Conservation (phyloP, 1,139 yeast genomes). For the Taiozyma onychis region DNA sequence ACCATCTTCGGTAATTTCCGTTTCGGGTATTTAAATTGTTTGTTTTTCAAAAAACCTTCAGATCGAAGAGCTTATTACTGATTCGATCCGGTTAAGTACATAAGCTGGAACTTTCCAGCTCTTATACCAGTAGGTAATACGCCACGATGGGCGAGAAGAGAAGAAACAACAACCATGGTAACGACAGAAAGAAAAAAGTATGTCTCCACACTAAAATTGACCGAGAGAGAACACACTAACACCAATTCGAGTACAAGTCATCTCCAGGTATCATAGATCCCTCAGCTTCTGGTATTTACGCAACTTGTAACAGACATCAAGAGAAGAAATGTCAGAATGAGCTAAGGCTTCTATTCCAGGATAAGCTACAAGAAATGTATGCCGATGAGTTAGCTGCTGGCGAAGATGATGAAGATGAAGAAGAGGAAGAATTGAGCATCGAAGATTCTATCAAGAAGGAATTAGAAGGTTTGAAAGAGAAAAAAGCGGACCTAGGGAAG, state of each 20-base stretch:
- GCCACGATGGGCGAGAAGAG: background rate
- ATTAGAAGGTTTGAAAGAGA: constrained; percentile 39
- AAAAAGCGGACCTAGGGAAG: constrained; percentile 30
- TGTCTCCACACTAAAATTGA: background rate
- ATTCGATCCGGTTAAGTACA: background rate
- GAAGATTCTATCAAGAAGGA: constrained; percentile 76
- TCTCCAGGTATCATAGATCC: constrained; percentile 61
- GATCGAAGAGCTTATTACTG: background rate
- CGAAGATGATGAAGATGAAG: constrained; percentile 30
- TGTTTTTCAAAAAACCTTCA: background rate
- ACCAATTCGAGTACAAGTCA: constrained; percentile 32
- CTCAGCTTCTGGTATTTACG: constrained; percentile 76
- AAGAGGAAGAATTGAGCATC: constrained; percentile 43
- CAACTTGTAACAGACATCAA: constrained; percentile 75
- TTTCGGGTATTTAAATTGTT: background rate
- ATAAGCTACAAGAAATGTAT: constrained; percentile 50
- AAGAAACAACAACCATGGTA: background rate
- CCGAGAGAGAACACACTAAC: background rate
- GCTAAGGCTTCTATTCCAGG: constrained; percentile 54
- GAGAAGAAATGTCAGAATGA: constrained; percentile 76
- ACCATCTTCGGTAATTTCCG: background rate
- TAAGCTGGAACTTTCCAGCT: no score
- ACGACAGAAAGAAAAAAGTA: background rate
- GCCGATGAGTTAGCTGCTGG: constrained; percentile 34
- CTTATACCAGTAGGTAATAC: no score